Evolutionary conservation across 1,284 basidiomycete genomes (phyloP), one percentile per base, ranked within the genome.

Genomic region (Rhodofomes roseus): DNA sequence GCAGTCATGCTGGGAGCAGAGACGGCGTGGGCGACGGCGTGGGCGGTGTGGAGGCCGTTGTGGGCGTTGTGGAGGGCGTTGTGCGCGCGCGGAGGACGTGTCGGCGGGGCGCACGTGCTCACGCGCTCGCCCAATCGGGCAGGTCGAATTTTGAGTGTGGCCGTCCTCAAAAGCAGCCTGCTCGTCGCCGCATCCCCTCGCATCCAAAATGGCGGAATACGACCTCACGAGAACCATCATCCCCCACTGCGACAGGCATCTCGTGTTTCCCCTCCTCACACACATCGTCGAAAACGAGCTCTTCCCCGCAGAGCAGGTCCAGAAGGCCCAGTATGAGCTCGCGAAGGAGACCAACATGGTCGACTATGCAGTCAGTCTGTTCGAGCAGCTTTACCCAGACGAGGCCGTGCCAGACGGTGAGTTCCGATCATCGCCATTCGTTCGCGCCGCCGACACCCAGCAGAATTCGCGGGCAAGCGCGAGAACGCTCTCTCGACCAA

Each of bases 331-430:
- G 76, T 97, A 98, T 91, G 96, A 98, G 72, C 89, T 98, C 58
- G 93, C 95, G 60, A 96, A 94, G 74, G 92, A 90, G 66, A 99
- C 95, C 55, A 96, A 97, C 76, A 96, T 97, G 94, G 89, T 96
- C 62, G 93, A 95, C 76, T 97, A 95, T 70, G 87, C 92, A 43
- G 83, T 90, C 62, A 82, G 82, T 67, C 76, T 96, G 65, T 94
- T 94, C 71, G 79, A 89, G 70, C 86, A 92, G 77, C 79, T 93
- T 41, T 76, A 90, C 70, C 87, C 90, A 1, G 86, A 87, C 60
- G 77, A 91, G 62, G 77, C 84, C 64, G 74, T 86, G 36, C 87
- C 90, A 12, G 71, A 78, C 73, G 90, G 90, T 90, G 66, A 60
- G 80, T 71, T n/a, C 16, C 50, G 29, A 51, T 36, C 31, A 20